phyloP scores from a whole-genome alignment of 2,329 filamentous ascomycete genomes.

The Xylariaceae sp. region DNA sequence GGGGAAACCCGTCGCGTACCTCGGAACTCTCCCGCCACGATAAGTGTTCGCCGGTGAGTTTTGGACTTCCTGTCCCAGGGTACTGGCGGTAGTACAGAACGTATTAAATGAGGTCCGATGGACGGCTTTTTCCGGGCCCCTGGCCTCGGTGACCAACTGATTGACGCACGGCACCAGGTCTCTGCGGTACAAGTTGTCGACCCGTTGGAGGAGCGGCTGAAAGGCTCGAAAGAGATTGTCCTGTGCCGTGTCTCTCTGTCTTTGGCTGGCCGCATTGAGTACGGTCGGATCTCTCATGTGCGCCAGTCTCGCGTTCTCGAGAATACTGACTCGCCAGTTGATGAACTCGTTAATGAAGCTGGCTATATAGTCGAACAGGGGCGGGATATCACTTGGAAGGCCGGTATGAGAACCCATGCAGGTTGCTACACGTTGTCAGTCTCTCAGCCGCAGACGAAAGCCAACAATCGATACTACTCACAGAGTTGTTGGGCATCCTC shows the following conservation, averaged over 20 bases:
- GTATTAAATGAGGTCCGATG: background rate
- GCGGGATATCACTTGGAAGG: conserved; percentile 1
- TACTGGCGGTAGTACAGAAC: background rate
- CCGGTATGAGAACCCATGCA: background rate
- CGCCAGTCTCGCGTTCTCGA: background rate
- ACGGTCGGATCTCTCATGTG: background rate
- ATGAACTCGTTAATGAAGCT: conserved; percentile 2
- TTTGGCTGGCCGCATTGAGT: background rate
- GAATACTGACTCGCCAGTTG: conserved; percentile 4
- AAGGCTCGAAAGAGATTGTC: background rate
- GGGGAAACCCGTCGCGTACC: too few species aligned
- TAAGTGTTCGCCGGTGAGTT: background rate
- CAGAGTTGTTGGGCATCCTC: conserved; percentile 3
- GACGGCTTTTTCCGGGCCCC: background rate
- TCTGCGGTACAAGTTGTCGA: background rate
- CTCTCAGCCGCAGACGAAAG: background rate
- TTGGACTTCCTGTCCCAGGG: background rate
- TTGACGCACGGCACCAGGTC: background rate
- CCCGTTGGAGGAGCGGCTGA: background rate
- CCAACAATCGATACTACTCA: background rate
- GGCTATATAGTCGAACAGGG: conserved; percentile 1
- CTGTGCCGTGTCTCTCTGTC: background rate
- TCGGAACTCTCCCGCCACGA: too few species aligned
- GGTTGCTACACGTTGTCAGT: background rate
- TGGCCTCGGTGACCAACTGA: background rate